Evolutionary conservation across 345 rosid species (phyloP).

Genomic region (Pugionium dolabratum): DNA sequence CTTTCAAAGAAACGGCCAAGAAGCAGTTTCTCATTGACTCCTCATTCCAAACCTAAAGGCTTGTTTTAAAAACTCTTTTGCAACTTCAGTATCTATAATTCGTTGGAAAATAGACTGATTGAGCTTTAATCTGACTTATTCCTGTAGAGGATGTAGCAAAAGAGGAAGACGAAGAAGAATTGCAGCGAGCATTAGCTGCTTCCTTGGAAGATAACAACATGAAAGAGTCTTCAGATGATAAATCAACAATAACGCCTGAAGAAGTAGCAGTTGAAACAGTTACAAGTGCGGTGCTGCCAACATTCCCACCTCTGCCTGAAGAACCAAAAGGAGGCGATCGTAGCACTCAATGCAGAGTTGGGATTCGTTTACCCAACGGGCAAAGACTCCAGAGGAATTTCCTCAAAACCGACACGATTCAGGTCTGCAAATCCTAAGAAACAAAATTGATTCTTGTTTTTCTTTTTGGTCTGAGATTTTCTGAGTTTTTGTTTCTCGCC

Average conservation of each 20-base stretch:
- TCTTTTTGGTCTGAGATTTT: conserved; percentile 15
- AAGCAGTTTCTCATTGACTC: conserved; percentile 61
- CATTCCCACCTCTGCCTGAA: conserved; percentile 83
- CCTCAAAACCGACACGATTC: conserved; percentile 69
- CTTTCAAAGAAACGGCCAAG: conserved; percentile 86
- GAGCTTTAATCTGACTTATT: conserved; percentile 14
- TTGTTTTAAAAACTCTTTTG: conserved; percentile 3
- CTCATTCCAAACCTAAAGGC: conserved; percentile 69
- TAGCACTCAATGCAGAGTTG: conserved; percentile 78
- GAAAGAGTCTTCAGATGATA: conserved; percentile 43
- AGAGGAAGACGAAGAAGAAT: conserved; percentile 66
- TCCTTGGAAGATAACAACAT: conserved; percentile 51
- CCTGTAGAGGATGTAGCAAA: conserved; percentile 31
- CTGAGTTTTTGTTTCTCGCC: conserved; percentile 23
- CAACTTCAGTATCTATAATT: neutral
- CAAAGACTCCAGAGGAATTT: conserved; percentile 85
- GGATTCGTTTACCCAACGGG: conserved; percentile 93
- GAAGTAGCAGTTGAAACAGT: conserved; percentile 30
- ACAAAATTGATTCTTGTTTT: conserved; percentile 8
- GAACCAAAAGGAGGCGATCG: conserved; percentile 80
- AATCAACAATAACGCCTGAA: conserved; percentile 26
- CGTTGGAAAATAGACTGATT: conserved; percentile 5
- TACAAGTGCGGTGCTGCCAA: conserved; percentile 30
- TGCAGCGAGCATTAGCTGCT: conserved; percentile 64
- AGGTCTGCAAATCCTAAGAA: conserved; percentile 45